A percentile compares a stretch with the other conserved stretches of the same genome.
These are phyloP conservation scores for Macaranga tanarius DNA, from an alignment of 441 rosid species.

Conservation along the genomic window DNA sequence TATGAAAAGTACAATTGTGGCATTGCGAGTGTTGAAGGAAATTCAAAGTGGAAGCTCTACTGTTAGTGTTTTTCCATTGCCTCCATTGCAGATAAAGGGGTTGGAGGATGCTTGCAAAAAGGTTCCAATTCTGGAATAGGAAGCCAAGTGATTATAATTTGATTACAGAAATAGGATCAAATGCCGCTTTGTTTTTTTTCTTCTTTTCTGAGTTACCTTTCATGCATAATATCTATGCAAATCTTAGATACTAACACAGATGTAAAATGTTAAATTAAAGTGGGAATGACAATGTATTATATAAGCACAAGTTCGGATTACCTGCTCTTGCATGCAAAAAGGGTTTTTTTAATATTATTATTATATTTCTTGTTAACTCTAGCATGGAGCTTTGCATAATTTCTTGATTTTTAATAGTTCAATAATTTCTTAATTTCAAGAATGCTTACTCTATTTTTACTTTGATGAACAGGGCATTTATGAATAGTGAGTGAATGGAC, in stretches of 20 bases:
- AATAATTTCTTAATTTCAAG: too few species aligned
- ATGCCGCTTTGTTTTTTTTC: not conserved
- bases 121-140: constrained; percentile 35
- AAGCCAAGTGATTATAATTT: constrained; percentile 17
- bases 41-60: constrained; percentile 85
- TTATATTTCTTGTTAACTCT: too few species aligned
- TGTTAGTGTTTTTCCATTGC: constrained; percentile 71
- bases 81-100: constrained; percentile 59
- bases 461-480: too few species aligned
- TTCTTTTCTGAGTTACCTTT: not conserved
- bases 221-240: constrained; percentile 20
- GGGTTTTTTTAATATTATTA: too few species aligned
- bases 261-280: constrained; percentile 36
- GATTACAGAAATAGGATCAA: not conserved
- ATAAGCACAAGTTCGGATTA: not conserved
- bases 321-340: too few species aligned
- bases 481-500: too few species aligned
- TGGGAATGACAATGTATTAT: constrained; percentile 4
- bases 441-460: too few species aligned
- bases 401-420: too few species aligned
- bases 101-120: constrained; percentile 32
- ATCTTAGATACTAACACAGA: constrained; percentile 34
- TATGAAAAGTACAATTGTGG: constrained; percentile 72
- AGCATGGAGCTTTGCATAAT: too few species aligned
- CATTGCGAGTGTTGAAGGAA: constrained; percentile 65